Conservation (phyloP, 345 rosid species). For the Hypericum perforatum region DNA sequence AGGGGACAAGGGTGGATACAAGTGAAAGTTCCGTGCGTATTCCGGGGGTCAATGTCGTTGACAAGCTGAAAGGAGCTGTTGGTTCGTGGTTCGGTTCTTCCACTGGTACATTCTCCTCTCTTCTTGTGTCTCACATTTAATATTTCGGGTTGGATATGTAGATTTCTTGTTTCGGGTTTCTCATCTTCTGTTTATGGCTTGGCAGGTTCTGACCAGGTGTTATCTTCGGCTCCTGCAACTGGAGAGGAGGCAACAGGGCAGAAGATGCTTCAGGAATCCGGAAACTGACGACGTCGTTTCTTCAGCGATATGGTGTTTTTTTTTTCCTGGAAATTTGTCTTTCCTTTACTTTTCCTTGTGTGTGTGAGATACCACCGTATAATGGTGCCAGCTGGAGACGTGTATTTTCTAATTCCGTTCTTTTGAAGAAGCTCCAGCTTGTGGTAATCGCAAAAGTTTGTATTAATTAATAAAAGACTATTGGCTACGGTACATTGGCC, state of each 20-base stretch:
- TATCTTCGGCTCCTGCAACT: neutral
- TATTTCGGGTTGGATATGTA: neutral
- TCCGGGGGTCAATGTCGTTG: conserved; percentile 33
- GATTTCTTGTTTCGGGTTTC: neutral
- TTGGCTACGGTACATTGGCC: no score
- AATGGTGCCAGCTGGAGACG: no score
- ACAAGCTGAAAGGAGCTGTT: conserved; percentile 42
- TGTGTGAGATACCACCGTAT: no score
- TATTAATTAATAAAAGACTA: no score
- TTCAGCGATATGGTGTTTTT: neutral
- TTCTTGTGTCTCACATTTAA: no score
- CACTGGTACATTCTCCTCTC: no score
- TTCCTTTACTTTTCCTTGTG: no score
- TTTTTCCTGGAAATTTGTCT: no score
- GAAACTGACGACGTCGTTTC: conserved; percentile 14
- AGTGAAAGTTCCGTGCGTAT: conserved; percentile 10
- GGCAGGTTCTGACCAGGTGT: conserved; percentile 9
- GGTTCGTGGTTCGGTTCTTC: conserved; percentile 42
- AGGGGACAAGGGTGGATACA: conserved; percentile 11
- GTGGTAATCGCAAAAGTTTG: no score
- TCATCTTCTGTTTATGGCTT: conserved; percentile 9
- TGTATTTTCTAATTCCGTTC: no score
- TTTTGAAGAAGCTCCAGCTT: no score
- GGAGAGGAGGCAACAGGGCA: conserved; percentile 9
- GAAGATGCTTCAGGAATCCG: conserved; percentile 29